Evolutionary conservation across 2,329 filamentous ascomycete genomes (phyloP), one percentile per base, ranked within the genome.

Genomic region (Basipetospora sp.): DNA sequence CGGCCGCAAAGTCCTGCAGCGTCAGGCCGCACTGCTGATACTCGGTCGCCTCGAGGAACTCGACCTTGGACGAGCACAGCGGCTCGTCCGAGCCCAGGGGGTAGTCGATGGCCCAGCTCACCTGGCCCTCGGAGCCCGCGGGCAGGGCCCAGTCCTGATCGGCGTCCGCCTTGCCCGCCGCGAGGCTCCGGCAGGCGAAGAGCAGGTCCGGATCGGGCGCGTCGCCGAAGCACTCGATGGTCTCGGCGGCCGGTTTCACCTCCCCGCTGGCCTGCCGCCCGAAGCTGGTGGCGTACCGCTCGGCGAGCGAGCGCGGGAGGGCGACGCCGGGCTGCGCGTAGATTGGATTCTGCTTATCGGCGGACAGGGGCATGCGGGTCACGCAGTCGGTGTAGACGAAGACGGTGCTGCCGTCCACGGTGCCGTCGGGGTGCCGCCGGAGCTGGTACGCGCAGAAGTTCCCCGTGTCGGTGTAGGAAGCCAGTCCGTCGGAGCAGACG

Each of bases 311-410:
- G 11, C 34, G 39, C 19, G 28, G 15, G 5, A 48, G 26, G 9
- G 43, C 28, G 3, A 48, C 46, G 15, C 39, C 44, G 5, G 44
- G 43, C 14, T 34, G 15, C 11, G 34, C 17, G 38, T 48, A 48
- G 8, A 48, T 19, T 0, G 40, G 35, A 27, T 47, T 43, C 8
- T 48, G 46, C 5, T 38, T 10, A n/a, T 41, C 38, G 34, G 31
- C 44, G 9, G 34, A 31, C 2, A 48, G 26, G 14, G 46, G 46
- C 4, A 17, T 11, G 9, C 46, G 43, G 4, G 43, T 46, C 14
- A 33, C 18, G 31, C 46, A 48, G 41, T 48, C 37, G 9, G 43
- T 48, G 30, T 39, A 39, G 27, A 48, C 43, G 28, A 48, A 47
- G 31, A 47, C 5, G 8, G 41, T 31, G 8, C 33, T 31, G 8